Conservation (phyloP, 2,329 filamentous ascomycete species). For the Fusarium abutilonis region DNA sequence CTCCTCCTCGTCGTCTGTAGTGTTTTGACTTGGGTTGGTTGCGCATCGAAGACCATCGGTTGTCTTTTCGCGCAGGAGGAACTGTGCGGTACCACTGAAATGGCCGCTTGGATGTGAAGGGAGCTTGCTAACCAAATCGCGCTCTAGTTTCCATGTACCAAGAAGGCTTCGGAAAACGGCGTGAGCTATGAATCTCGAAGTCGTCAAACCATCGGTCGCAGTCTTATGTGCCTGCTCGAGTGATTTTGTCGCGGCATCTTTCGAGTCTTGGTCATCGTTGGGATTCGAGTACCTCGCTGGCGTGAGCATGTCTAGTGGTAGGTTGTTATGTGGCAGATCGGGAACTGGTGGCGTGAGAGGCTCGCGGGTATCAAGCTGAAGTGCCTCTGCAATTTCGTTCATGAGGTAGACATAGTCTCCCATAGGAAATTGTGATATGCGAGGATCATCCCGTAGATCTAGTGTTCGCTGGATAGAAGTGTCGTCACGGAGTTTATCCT, state of each 20-base stretch:
- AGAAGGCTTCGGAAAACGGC: conserved; percentile 77
- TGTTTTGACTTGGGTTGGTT: conserved; percentile 26
- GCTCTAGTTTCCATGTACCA: conserved; percentile 73
- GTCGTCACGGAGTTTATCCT: conserved; percentile 56
- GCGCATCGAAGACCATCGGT: conserved; percentile 57
- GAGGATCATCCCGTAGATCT: conserved; percentile 61
- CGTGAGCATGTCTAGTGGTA: conserved; percentile 63
- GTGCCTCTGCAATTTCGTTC: conserved; percentile 71
- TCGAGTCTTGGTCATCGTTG: conserved; percentile 51
- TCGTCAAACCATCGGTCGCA: conserved; percentile 54
- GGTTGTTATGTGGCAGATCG: conserved; percentile 52
- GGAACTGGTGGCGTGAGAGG: conserved; percentile 43
- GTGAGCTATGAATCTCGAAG: conserved; percentile 65
- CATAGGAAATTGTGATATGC: conserved; percentile 79
- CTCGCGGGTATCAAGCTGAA: conserved; percentile 61
- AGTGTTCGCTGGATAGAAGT: conserved; percentile 58
- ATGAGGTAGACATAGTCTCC: conserved; percentile 81
- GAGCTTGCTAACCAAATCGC: conserved; percentile 63
- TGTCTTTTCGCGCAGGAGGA: conserved; percentile 70
- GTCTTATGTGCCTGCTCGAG: conserved; percentile 58
- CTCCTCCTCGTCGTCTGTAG: conserved; percentile 48
- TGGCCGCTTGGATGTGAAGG: conserved; percentile 70
- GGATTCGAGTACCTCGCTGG: conserved; percentile 63
- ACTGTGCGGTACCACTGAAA: conserved; percentile 71
- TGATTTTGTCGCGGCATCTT: conserved; percentile 54